Evolutionary conservation across 129 eudicot genomes (phyloP).

Genomic region (Cynara cardunculus): DNA sequence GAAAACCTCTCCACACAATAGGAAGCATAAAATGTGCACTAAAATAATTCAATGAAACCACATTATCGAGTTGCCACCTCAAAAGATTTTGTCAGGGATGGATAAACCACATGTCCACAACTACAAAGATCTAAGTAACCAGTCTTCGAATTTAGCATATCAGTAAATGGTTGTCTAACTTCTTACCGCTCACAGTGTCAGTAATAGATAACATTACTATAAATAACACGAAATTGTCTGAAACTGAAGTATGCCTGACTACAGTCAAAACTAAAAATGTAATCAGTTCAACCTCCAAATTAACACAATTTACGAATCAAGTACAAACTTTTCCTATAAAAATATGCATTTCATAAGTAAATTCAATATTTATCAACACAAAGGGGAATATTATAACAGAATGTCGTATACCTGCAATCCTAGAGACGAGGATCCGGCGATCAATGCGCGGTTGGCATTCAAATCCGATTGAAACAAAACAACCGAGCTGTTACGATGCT

Average conservation of each 20-base stretch:
- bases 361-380: background rate
- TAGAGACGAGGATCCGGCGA: slow-evolving; percentile 33
- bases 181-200: background rate
- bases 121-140: background rate
- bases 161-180: background rate
- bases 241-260: background rate
- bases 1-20: background rate
- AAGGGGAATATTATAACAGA: background rate
- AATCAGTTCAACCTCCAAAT: background rate
- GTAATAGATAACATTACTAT: background rate
- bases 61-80: background rate
- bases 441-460: slow-evolving; percentile 31
- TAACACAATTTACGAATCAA: background rate
- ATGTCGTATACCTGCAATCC: slow-evolving; percentile 33
- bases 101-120: background rate
- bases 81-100: background rate
- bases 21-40: background rate
- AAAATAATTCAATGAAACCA: background rate
- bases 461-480: slow-evolving; percentile 31
- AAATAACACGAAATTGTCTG: background rate
- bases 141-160: background rate
- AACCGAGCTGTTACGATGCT: slow-evolving; percentile 17
- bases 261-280: background rate
- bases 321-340: background rate
- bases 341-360: background rate